These are phyloP conservation scores for Tricholoma flavovirens DNA, from an alignment of 768 basidiomycete genomes.

Conservation along the genomic window DNA sequence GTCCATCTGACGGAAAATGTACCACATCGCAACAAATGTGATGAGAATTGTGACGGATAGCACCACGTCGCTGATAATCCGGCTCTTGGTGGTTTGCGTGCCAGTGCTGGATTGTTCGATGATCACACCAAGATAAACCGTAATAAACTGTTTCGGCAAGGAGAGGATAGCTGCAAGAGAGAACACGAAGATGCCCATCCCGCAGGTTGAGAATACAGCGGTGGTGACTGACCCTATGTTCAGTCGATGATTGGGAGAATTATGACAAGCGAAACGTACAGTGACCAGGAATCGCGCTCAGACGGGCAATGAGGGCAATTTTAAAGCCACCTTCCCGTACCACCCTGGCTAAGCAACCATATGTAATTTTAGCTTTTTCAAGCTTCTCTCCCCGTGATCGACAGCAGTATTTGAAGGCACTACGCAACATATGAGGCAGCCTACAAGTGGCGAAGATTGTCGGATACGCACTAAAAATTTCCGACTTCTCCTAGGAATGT, in stretches of 20 bases:
- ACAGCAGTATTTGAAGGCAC: conserved; percentile 83
- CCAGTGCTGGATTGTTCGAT: conserved; percentile 47
- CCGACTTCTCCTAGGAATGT: conserved; percentile 84
- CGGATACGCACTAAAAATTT: conserved; percentile 69
- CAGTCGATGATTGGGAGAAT: conserved; percentile 1
- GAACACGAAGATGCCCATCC: conserved; percentile 78
- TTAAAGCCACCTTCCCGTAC: conserved; percentile 87
- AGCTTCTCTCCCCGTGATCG: conserved; percentile 68
- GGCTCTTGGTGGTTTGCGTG: conserved; percentile 41
- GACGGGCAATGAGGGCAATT: conserved; percentile 69
- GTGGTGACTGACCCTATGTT: conserved; percentile 59
- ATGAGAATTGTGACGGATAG: conserved; percentile 63
- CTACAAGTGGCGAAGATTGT: background rate
- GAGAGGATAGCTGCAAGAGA: conserved; percentile 75
- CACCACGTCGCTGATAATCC: conserved; percentile 64
- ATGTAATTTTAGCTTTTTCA: conserved; percentile 51
- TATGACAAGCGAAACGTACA: conserved; percentile 34
- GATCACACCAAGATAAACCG: conserved; percentile 85
- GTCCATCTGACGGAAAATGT: conserved; percentile 70
- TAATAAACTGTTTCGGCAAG: conserved; percentile 86
- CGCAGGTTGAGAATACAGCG: conserved; percentile 83
- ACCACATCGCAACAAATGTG: conserved; percentile 79
- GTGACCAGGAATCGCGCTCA: conserved; percentile 83
- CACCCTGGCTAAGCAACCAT: conserved; percentile 58
- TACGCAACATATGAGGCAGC: conserved; percentile 19